Evolutionary conservation across 2,329 filamentous ascomycete species (phyloP), one percentile per base, ranked within the genome.

Genomic region (Eutypella sp.): DNA sequence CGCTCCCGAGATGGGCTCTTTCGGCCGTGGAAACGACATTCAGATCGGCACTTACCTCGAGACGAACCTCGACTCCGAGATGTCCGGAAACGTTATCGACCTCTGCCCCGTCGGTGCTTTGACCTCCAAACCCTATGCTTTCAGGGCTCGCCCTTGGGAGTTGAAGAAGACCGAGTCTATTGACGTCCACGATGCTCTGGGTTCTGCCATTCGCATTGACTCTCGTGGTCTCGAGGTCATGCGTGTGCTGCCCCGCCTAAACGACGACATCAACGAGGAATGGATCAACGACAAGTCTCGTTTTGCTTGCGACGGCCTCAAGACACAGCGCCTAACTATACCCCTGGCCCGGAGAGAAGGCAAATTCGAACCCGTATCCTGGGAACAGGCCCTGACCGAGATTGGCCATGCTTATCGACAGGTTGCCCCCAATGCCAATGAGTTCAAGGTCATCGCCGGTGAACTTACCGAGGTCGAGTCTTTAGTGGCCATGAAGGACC

Each of bases 281-380:
- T 99, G 93, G 93, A 97, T 99, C 68, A 93, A 97, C 70, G 93
- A 99, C 75, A 99, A 97, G 79, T 85, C 89, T 34, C 84, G 93
- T 54, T 99, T 97, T 67, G 92, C 93, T 36, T 95, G 91, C 66
- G 93, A 99, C 66, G 93, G 93, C 41, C 78, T 99, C 55, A 95
- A 91, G 80, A 97, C 92, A 40, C 93, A 99, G 71, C 83, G 93
- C 63, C 76, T 99, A 46, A 97, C 93, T 29, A 93, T 92, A 55
- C 93, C 93, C 36, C 73, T 99, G 52, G 84, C 96, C 60, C 87
- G 91, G 57, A 84, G 85, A 47, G 87, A 95, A 48, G 87, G 91
- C 62, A 89, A 92, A 66, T 97, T 99, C 67, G 82, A 91, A 67
- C 89, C 93, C 23, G 89, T 85, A 15, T 87, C 89, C 25, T 99